phyloP scores from a whole-genome alignment of 2,329 filamentous ascomycete genomes.

The Penicillium fuscoglaucum region DNA sequence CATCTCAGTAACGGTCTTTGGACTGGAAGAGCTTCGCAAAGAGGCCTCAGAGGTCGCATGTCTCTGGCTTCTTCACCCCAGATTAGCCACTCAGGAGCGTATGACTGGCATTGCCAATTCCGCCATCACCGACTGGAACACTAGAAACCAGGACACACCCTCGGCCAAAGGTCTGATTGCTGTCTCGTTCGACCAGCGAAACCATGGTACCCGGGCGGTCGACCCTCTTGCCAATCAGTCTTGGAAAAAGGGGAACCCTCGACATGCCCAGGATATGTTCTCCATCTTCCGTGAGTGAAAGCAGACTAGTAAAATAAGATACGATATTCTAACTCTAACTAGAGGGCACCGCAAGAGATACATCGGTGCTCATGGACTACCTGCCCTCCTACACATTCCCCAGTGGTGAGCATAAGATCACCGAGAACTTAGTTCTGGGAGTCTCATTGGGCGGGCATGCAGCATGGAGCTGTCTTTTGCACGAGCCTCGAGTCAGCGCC shows the following conservation, averaged over 20 bases:
- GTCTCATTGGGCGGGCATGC: constrained; percentile 85
- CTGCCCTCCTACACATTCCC: constrained; percentile 73
- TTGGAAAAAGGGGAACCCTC: constrained; percentile 76
- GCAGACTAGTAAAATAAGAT: neutral
- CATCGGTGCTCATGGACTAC: constrained; percentile 71
- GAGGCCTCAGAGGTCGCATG: constrained; percentile 63
- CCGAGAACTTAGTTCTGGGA: constrained; percentile 72
- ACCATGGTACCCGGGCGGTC: constrained; percentile 77
- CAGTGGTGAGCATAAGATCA: constrained; percentile 48
- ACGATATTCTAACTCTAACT: neutral
- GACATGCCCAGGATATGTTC: constrained; percentile 92
- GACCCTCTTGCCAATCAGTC: constrained; percentile 68
- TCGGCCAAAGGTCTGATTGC: constrained; percentile 67
- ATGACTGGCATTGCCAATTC: constrained; percentile 76
- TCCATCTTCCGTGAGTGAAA: constrained; percentile 63
- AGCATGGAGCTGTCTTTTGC: constrained; percentile 78
- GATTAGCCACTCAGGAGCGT: constrained; percentile 66
- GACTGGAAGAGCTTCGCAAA: constrained; percentile 69
- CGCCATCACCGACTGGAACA: constrained; percentile 68
- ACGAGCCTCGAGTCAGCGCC: constrained; percentile 74
- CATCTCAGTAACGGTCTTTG: constrained; percentile 76
- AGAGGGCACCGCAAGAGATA: constrained; percentile 72
- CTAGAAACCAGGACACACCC: constrained; percentile 36
- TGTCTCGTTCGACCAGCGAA: constrained; percentile 86
- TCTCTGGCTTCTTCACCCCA: constrained; percentile 89